These are phyloP conservation scores for Crithidia thermophila DNA, from an alignment of 208 protist genomes.

Conservation along the genomic window DNA sequence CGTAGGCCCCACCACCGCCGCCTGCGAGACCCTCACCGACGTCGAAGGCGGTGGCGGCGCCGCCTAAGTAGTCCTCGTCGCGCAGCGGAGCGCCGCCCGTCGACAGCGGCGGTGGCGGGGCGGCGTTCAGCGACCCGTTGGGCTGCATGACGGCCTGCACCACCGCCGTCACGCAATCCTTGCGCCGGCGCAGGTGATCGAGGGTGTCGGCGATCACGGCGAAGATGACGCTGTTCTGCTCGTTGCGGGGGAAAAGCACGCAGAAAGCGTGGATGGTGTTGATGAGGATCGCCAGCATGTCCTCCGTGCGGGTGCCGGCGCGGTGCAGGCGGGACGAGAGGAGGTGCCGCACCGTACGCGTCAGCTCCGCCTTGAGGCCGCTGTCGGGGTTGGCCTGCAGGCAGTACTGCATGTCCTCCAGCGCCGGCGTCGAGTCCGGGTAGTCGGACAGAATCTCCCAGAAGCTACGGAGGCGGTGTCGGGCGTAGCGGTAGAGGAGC, in stretches of 20 bases:
- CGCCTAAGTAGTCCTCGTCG: background rate
- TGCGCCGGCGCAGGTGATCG: slow-evolving; percentile 73
- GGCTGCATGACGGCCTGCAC: slow-evolving; percentile 82
- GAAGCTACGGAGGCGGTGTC: slow-evolving; percentile 65
- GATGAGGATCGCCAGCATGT: slow-evolving; percentile 83
- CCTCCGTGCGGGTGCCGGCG: slow-evolving; percentile 84
- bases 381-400: slow-evolving; percentile 54
- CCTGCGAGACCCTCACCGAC: too few relatives aligned
- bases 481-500: slow-evolving; percentile 56
- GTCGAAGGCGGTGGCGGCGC: background rate
- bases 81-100: background rate
- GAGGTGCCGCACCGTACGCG: slow-evolving; percentile 56
- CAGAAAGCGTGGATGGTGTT: slow-evolving; percentile 82
- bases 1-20: background rate
- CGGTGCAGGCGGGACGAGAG: slow-evolving; percentile 79
- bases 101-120: slow-evolving; percentile 17
- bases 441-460: slow-evolving; percentile 91
- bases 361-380: slow-evolving; percentile 61
- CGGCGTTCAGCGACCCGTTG: slow-evolving; percentile 39
- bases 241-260: slow-evolving; percentile 74
- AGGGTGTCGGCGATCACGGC: slow-evolving; percentile 78
- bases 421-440: slow-evolving; percentile 74
- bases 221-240: slow-evolving; percentile 76
- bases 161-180: slow-evolving; percentile 78
- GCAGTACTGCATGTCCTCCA: slow-evolving; percentile 82